Evolutionary conservation across 306 rosid species (phyloP).

Genomic region (Ochetophila trinervis): DNA sequence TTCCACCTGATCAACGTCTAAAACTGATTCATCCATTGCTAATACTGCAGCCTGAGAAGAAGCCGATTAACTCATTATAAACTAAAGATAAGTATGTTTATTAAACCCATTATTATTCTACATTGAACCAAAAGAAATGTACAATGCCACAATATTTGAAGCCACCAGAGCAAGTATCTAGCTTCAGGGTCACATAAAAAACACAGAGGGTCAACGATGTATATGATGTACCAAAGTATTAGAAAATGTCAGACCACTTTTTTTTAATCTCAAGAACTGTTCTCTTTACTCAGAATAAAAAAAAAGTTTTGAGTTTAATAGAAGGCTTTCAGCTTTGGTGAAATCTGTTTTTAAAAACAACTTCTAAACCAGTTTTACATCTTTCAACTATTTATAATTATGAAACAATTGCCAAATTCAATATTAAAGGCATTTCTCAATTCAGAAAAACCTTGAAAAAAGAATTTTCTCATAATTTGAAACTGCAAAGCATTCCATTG

Average conservation of each 20-base stretch:
- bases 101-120: constrained; percentile 11
- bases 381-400: no score
- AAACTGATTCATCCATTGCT: constrained; percentile 85
- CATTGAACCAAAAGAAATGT: neutral
- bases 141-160: neutral
- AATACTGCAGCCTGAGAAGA: constrained; percentile 80
- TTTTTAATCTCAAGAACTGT: no score
- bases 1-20: constrained; percentile 96
- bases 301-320: no score
- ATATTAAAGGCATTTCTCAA: no score
- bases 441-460: no score
- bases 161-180: neutral
- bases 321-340: no score
- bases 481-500: no score
- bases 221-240: neutral
- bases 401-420: no score
- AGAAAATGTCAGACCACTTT: neutral
- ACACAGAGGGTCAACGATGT: neutral
- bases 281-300: no score
- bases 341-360: no score
- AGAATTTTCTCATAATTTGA: no score
- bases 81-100: constrained; percentile 15
- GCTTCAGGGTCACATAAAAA: neutral
- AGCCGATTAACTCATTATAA: constrained; percentile 25
- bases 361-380: no score